Base-by-base conservation (phyloP, 805 yeast genomes). In the Metschnikowia vanudenii region DNA sequence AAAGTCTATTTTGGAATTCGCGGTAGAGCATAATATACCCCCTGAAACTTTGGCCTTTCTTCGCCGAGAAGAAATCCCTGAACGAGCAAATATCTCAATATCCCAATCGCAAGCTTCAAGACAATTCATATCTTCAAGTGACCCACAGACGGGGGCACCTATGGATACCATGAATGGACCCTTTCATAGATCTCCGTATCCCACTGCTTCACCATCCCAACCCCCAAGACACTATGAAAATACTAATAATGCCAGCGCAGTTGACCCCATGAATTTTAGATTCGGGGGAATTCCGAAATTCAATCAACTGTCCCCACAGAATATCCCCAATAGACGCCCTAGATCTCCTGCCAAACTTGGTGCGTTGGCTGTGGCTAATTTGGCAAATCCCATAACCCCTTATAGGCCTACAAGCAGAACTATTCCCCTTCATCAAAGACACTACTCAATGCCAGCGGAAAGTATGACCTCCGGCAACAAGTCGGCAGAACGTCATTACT, bases 291-390 rank as follows among this genome's bases (percentile, higher is more conserved):
- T 62, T n/a, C 17, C 45, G 7, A 46, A 39, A 24, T 38, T 50
- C 29, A 41, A 35, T 19, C 53, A 43, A 14, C 56, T 56, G 36
- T 31, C 52, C 7, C 36, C 45, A 3, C 34, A 53, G 32, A 36
- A 48, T 22, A 32, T 47, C 46, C 33, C 41, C 38, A 40, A 33
- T n/a, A 49, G 65, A 50, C 63, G 83, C 50, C 79, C 84, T 14
- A 62, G 75, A 26, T 81, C 88, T 1, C 90, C 90, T 0, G 85
- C 88, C 1, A 81, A 80, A 54, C 74, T 83, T 10, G 91, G 91
- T 0, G 89, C 89, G 1, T 78, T 75, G 18, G 88, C 89, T 1
- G 86, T 84, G 1, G 84, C 88, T 17, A 65, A 60, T 52, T 51
- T 70, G 33, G 63, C 71, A 6, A 60, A 64, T 14, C 76, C 75